Conservation (phyloP, 257 asterid genomes). For the Nicotiana benthamiana region DNA sequence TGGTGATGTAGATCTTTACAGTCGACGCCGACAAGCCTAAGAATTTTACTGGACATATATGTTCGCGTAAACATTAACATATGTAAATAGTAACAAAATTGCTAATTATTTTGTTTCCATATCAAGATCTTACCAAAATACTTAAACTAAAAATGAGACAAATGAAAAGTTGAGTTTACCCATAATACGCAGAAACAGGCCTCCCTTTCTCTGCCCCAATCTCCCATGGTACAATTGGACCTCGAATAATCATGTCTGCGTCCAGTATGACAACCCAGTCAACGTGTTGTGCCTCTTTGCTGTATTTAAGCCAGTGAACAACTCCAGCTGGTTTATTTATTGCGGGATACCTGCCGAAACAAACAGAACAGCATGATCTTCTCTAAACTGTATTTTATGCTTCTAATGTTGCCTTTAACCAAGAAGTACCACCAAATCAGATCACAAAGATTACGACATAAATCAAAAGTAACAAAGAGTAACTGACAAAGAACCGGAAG, state of each 20-base stretch:
- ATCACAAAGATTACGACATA: background rate
- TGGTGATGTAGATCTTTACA: background rate
- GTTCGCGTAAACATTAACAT: background rate
- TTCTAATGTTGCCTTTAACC: background rate
- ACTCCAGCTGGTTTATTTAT: constrained; percentile 98
- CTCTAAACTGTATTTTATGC: background rate
- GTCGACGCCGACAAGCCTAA: background rate
- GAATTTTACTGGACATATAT: background rate
- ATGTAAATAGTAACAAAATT: background rate
- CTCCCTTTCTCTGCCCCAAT: constrained; percentile 95
- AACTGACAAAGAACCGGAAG: background rate
- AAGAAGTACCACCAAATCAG: background rate
- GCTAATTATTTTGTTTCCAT: background rate
- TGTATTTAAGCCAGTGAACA: constrained; percentile 83
- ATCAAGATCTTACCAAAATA: background rate
- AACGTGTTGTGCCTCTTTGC: constrained; percentile 83
- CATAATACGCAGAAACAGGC: constrained; percentile 92
- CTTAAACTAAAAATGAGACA: background rate
- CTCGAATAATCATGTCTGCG: constrained; percentile 93
- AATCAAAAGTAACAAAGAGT: background rate
- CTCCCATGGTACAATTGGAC: constrained; percentile 97
- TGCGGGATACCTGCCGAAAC: constrained; percentile 75
- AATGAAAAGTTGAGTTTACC: constrained; percentile 37
- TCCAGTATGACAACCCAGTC: constrained; percentile 97
- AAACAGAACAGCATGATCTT: background rate